These are phyloP conservation scores for Didymella sp. DNA, from an alignment of 2,329 filamentous ascomycete genomes.

Conservation along the genomic window DNA sequence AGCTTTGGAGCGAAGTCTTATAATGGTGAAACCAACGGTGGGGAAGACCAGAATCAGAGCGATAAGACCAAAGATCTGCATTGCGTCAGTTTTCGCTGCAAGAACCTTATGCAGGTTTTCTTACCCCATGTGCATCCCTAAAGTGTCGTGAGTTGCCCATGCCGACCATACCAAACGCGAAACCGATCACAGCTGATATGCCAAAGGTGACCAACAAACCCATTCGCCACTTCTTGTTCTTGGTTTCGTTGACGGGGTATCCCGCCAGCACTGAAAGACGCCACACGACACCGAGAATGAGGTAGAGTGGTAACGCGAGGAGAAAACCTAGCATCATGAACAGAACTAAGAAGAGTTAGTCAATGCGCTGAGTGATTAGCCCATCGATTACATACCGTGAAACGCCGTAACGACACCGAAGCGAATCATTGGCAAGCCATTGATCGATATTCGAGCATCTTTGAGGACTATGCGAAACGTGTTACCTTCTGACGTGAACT, in stretches of 20 bases:
- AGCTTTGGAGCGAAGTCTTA: slow-evolving; percentile 32
- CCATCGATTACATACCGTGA: slow-evolving; percentile 24
- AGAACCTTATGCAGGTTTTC: not conserved
- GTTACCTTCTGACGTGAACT: slow-evolving; percentile 35
- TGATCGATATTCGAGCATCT: slow-evolving; percentile 29
- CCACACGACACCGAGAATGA: slow-evolving; percentile 34
- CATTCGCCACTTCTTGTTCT: slow-evolving; percentile 37
- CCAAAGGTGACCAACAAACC: slow-evolving; percentile 30
- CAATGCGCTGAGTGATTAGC: not conserved
- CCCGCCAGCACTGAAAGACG: slow-evolving; percentile 35
- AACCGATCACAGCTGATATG: slow-evolving; percentile 25
- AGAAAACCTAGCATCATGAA: slow-evolving; percentile 35
- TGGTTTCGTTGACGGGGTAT: slow-evolving; percentile 32
- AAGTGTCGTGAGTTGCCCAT: slow-evolving; percentile 39
- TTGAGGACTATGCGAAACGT: slow-evolving; percentile 31
- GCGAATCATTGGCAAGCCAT: slow-evolving; percentile 25
- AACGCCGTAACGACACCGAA: slow-evolving; percentile 33
- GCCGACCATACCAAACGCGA: slow-evolving; percentile 34
- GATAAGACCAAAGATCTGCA: slow-evolving; percentile 36
- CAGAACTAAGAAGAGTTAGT: slow-evolving; percentile 20
- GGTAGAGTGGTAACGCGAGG: slow-evolving; percentile 35
- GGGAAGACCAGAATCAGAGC: slow-evolving; percentile 31
- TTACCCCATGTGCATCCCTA: slow-evolving; percentile 33
- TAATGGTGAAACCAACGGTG: slow-evolving; percentile 22
- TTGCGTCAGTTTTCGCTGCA: slow-evolving; percentile 6